phyloP scores from a whole-genome alignment of 2,329 filamentous ascomycete genomes.

The Claviceps lovelessii region DNA sequence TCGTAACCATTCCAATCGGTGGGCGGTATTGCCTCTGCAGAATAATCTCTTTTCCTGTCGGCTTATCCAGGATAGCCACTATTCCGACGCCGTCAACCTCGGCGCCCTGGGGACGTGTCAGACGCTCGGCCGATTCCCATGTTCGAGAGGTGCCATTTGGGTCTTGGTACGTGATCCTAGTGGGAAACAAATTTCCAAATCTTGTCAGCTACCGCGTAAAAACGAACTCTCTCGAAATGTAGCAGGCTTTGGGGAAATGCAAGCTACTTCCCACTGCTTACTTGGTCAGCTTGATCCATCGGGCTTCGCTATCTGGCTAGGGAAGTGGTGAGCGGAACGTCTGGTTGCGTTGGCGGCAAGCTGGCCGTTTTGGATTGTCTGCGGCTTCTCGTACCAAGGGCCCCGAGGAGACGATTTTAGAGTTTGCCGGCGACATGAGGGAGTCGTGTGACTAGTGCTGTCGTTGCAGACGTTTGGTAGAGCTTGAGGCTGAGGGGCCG shows the following conservation, averaged over 20 bases:
- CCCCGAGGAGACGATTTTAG: slow-evolving; percentile 29
- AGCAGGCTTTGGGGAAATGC: not conserved
- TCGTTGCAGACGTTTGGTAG: too few relatives aligned
- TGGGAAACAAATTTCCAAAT: too few relatives aligned
- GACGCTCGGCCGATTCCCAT: slow-evolving; percentile 63
- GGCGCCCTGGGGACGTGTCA: slow-evolving; percentile 45
- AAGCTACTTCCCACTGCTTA: slow-evolving; percentile 15
- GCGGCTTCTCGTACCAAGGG: slow-evolving; percentile 25
- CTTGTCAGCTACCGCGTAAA: not conserved
- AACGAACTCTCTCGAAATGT: not conserved
- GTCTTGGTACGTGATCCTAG: slow-evolving; percentile 49
- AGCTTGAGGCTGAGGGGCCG: not conserved
- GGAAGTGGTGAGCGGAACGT: not conserved
- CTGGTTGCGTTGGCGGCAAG: not conserved
- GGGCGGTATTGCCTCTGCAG: slow-evolving; percentile 56
- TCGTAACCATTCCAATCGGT: slow-evolving; percentile 42
- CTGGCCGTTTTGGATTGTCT: not conserved
- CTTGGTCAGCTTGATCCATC: slow-evolving; percentile 47
- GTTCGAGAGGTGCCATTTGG: slow-evolving; percentile 42
- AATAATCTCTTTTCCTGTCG: slow-evolving; percentile 39
- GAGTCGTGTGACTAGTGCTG: not conserved
- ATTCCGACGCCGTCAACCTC: slow-evolving; percentile 63
- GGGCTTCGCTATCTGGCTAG: slow-evolving; percentile 37
- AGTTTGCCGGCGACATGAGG: slow-evolving; percentile 27
- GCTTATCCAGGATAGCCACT: slow-evolving; percentile 49